Evolutionary conservation across 305 asterid species (phyloP).

Genomic region (Plantago coronopus): DNA sequence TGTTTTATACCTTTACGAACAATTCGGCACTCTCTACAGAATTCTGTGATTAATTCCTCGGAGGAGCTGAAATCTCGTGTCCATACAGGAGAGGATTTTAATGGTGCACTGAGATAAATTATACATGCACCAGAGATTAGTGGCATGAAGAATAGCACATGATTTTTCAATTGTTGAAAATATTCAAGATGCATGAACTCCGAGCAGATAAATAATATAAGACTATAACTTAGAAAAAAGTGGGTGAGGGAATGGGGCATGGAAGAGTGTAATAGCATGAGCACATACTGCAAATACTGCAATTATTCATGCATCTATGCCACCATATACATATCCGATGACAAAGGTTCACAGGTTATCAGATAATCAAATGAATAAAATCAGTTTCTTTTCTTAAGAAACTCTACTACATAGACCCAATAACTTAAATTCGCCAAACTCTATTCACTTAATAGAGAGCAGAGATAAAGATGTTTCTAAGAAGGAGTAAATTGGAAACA

Average conservation of each 20-base stretch:
- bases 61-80: slow-evolving; percentile 83
- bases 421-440: too few species aligned
- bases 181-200: not conserved
- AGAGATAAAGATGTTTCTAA: too few species aligned
- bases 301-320: not conserved
- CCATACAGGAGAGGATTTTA: slow-evolving; percentile 91
- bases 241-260: too few species aligned
- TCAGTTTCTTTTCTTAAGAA: not conserved
- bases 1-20: slow-evolving; percentile 76
- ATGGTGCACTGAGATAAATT: slow-evolving; percentile 73
- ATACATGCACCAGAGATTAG: slow-evolving; percentile 22
- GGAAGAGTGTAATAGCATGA: too few species aligned
- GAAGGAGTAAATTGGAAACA: too few species aligned
- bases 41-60: slow-evolving; percentile 89
- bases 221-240: too few species aligned
- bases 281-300: not conserved
- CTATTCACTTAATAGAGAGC: too few species aligned
- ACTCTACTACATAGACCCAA: not conserved
- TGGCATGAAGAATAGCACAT: slow-evolving; percentile 14
- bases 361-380: slow-evolving; percentile 8
- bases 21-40: slow-evolving; percentile 96
- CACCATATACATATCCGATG: slow-evolving; percentile 6
- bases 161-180: slow-evolving; percentile 11
- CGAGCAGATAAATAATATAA: too few species aligned
- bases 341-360: not conserved